Conservation (phyloP, 1,139 yeast genomes). For the Saccharomycopsis hybrid region DNA sequence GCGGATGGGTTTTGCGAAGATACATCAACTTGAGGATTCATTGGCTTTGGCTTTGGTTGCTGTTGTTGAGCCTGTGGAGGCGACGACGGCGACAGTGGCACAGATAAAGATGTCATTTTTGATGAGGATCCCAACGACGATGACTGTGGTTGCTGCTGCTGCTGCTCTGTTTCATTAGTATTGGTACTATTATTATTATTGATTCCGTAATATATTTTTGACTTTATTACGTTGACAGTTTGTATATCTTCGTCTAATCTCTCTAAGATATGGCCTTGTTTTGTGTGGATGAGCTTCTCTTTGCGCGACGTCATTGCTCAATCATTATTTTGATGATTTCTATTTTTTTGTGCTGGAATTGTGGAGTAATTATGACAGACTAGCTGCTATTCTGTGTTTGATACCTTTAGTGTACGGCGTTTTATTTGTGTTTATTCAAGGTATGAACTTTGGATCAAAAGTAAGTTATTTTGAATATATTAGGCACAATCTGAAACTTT, state of each 20-base stretch:
- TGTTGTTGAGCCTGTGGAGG: not conserved
- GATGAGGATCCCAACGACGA: not conserved
- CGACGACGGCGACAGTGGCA: no score
- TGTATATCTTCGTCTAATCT: constrained; percentile 21
- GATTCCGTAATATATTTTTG: constrained; percentile 14
- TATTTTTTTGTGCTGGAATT: no score
- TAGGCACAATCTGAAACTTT: no score
- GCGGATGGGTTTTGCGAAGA: no score
- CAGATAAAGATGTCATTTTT: no score
- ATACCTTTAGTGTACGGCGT: no score
- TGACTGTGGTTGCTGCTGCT: not conserved
- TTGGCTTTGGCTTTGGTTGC: not conserved
- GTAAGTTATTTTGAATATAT: no score
- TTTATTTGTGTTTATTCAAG: no score
- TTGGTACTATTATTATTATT: not conserved
- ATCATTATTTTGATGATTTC: not conserved
- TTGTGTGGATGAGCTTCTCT: constrained; percentile 19
- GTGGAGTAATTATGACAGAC: no score
- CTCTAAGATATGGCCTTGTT: constrained; percentile 21
- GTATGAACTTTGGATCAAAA: no score
- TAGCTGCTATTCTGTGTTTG: no score
- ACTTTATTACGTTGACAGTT: constrained; percentile 19
- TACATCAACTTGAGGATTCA: not conserved
- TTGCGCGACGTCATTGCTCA: not conserved
- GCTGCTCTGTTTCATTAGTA: not conserved